Conservation (phyloP, 805 yeast species). For the Maudiozyma turicensis region DNA sequence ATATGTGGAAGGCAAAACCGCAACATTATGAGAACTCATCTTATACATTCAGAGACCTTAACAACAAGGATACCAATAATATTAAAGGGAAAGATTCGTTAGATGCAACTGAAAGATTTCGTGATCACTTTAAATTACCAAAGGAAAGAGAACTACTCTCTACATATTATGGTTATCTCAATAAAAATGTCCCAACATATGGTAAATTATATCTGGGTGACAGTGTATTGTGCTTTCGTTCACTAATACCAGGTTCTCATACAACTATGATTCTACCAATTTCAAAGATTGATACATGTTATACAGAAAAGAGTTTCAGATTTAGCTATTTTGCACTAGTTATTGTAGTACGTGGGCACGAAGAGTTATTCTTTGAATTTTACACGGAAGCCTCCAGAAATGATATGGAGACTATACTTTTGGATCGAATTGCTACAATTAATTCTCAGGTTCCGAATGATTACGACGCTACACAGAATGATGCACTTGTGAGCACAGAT, state of each 20-base stretch:
- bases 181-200: conserved; percentile 64
- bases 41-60: conserved; percentile 38
- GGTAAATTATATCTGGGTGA: conserved; percentile 75
- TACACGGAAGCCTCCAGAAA: conserved; percentile 54
- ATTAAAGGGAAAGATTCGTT: conserved; percentile 35
- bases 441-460: neutral
- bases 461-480: neutral
- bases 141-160: conserved; percentile 46
- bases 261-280: conserved; percentile 80
- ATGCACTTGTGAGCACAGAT: neutral
- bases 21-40: conserved; percentile 45
- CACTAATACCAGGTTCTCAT: conserved; percentile 65
- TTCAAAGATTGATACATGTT: conserved; percentile 58
- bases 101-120: conserved; percentile 48
- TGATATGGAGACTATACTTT: conserved; percentile 53
- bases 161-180: conserved; percentile 60
- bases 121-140: conserved; percentile 54
- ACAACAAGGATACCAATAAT: conserved; percentile 36
- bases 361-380: conserved; percentile 71
- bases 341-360: conserved; percentile 61
- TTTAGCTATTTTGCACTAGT: conserved; percentile 66
- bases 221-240: conserved; percentile 65
- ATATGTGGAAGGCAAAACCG: conserved; percentile 52
- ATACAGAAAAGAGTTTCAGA: conserved; percentile 57
- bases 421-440: conserved; percentile 38